Base-by-base conservation (phyloP, 2,329 filamentous ascomycete species). In the Chaetomium strumarium region DNA sequence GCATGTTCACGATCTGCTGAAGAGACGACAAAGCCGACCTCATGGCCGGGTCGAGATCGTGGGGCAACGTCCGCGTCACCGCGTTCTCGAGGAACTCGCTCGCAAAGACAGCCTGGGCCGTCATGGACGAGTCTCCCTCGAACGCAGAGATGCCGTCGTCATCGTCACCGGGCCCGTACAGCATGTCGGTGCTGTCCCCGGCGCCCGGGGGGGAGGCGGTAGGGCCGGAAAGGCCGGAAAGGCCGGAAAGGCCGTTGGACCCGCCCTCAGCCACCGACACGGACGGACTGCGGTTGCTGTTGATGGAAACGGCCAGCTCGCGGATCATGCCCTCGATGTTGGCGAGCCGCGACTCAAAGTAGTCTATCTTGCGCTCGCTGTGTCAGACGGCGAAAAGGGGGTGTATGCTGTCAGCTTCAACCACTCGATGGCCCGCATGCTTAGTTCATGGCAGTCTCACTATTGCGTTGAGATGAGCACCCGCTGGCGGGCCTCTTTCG, bases 391-490 rank as follows among this genome's bases (percentile, higher is more conserved):
- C 11, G 29, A 33, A 33, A 2, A 16, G 12, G 19, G 31, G 20
- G 31, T 31, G 17, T 14, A 9, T 19, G n/a, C n/a, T 4, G 14
- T 20, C 11, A 19, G 13, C 20, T 13, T 17, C 19, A 13, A 30
- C 13, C n/a, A 30, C 20, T 24, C n/a, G 20, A 5, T 11, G 16
- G 11, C 6, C 6, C 5, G 36, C 1, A 19, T n/a, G 8, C 12
- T 10, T 13, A 8, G 39, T 42, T 42, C 12, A 13, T 11, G 34
- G 46, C 9, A 19, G 19, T 69, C 76, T 59, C 66, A 81, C 78
- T 82, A 82, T 72, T 81, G 78, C 40, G 77, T 78, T 2, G 79
- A 81, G 53, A 82, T 81, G 56, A 82, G 68, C 37, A 82, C 78
- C 48, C 79, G 70, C 60, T 81, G 78, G 38, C 78, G 71, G 41